phyloP scores from a whole-genome alignment of 352 stramenopile species.

The Phytopythium ostracodes region DNA sequence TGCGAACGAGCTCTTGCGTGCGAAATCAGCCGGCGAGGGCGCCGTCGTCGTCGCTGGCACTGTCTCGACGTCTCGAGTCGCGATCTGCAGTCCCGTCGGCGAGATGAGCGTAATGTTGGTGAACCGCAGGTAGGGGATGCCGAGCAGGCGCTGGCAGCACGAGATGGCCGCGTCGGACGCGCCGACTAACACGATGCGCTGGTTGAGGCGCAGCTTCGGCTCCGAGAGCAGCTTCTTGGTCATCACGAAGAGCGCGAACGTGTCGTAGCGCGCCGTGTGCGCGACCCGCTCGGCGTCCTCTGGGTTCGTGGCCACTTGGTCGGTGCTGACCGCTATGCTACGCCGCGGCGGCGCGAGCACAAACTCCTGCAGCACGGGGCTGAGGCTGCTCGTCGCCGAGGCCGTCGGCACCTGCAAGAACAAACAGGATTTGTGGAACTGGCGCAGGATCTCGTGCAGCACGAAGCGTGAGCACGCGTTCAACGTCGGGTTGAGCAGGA shows the following conservation, averaged over 20 bases:
- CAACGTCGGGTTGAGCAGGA: constrained; percentile 80
- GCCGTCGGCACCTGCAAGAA: constrained; percentile 39
- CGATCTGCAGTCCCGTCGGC: constrained; percentile 55
- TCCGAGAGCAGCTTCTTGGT: constrained; percentile 84
- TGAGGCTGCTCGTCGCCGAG: constrained; percentile 12
- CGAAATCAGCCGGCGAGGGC: constrained; percentile 32
- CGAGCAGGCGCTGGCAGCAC: constrained; percentile 70
- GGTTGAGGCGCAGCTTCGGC: constrained; percentile 78
- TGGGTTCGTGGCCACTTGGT: constrained; percentile 44
- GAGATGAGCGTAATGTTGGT: constrained; percentile 85
- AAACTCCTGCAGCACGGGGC: constrained; percentile 50
- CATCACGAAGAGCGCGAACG: constrained; percentile 82
- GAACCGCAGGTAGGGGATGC: constrained; percentile 83
- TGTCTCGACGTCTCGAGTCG: constrained; percentile 13
- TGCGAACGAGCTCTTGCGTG: constrained; percentile 39
- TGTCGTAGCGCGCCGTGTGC: constrained; percentile 16
- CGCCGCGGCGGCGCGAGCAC: constrained; percentile 55
- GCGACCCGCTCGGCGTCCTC: constrained; percentile 30
- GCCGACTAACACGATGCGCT: constrained; percentile 85
- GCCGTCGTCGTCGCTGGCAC: neutral
- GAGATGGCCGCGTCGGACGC: constrained; percentile 76
- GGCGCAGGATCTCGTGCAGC: constrained; percentile 78
- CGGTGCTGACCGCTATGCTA: constrained; percentile 31
- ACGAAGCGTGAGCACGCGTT: constrained; percentile 49
- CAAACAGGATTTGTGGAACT: constrained; percentile 69